Base-by-base conservation (phyloP, 805 yeast species). In the Myxozyma udenii region DNA sequence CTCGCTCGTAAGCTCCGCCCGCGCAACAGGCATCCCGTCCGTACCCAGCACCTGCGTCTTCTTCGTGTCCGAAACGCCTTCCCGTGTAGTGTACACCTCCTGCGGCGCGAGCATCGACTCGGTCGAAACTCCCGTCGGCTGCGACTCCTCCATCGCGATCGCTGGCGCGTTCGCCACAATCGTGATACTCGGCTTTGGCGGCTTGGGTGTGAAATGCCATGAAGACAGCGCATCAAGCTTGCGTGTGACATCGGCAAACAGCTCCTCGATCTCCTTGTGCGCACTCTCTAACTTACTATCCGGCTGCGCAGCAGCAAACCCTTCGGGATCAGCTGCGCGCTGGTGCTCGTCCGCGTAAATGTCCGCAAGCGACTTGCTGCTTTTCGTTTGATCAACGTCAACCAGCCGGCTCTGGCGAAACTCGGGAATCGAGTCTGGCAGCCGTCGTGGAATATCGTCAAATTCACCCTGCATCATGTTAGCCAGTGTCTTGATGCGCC, bases 201-300 rank as follows among this genome's bases (percentile, higher is more conserved):
- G 95, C 68, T 85, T 87, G 46, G 98, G 98, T 55, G 89, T 78
- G 72, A 85, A 93, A 67, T 89, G 95, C 58, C 96, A 95, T n/a
- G 97, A 89, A 45, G 95, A 81, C 50, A 91, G 74, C 3, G 96
- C 82, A 68, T 93, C 98, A 44, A 91, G 78, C 61, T 84, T 85
- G 63, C 84, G 81, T 44, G 78, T 75, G 32, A 91, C 73, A 11
- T 72, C 72, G 41, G 77, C 76, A 64, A 80, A 89, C 51, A 91
- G 64, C 32, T 76, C 81, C 14, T 77, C 71, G 47, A 93, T 83
- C 67, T 90, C 97, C 52, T 80, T 78, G 67, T 93, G 98, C 4
- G 85, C 84, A 44, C 76, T 76, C 48, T 80, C 74, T 26, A 86
- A 68, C 63, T 84, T 87, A 52, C 84, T 93, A 33, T 76, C 76